phyloP scores from a whole-genome alignment of 2,329 filamentous ascomycete species.

The Cordyceps pruinosa region DNA sequence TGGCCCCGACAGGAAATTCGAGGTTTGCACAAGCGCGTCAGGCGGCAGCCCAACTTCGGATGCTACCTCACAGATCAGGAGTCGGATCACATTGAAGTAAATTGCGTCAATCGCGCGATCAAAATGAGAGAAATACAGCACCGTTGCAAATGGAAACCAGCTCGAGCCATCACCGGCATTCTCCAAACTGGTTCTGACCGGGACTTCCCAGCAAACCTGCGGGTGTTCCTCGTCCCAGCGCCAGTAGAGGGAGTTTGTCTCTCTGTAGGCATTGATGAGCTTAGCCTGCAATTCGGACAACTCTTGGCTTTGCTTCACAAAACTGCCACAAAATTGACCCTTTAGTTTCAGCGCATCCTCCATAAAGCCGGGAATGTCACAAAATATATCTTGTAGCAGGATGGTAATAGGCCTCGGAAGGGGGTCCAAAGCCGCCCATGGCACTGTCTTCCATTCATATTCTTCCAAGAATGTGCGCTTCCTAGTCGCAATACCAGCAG shows the following conservation, averaged over 20 bases:
- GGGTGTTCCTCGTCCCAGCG: neutral
- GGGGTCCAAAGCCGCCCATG: constrained; percentile 1
- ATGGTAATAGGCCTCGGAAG: constrained; percentile 7
- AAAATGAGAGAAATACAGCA: neutral
- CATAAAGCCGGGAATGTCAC: constrained; percentile 10
- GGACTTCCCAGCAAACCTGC: constrained; percentile 1
- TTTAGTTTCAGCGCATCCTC: neutral
- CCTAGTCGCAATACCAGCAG: constrained; percentile 12
- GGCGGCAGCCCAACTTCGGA: neutral
- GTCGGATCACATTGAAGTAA: neutral
- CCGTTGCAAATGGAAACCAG: neutral
- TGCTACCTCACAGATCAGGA: neutral
- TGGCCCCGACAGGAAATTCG: neutral
- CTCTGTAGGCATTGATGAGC: neutral
- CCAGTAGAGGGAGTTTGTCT: neutral
- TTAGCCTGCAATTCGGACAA: neutral
- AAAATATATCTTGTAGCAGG: constrained; percentile 14
- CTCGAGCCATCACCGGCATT: neutral
- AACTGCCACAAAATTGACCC: too few relatives aligned
- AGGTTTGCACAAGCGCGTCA: neutral
- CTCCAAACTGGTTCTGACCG: neutral
- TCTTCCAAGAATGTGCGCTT: constrained; percentile 10
- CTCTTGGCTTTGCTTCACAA: too few relatives aligned
- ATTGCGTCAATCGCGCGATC: neutral
- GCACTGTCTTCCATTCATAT: constrained; percentile 8